phyloP scores from a whole-genome alignment of 176 grass and related monocot genomes.

The Triticum urartu region DNA sequence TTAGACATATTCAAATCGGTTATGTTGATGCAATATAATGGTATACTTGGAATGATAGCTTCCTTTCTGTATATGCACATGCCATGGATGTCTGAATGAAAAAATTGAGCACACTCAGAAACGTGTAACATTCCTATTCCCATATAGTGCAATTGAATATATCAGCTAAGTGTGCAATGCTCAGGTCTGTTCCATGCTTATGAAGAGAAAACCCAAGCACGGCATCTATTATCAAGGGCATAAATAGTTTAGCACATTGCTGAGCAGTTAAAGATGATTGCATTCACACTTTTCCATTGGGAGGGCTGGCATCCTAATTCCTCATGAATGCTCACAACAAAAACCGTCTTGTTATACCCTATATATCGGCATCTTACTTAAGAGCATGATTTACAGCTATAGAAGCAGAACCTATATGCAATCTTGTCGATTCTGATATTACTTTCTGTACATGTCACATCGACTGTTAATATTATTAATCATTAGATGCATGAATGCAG shows the following conservation, averaged over 20 bases:
- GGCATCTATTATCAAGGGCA: conserved; percentile 12
- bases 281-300: conserved; percentile 1
- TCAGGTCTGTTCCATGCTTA: background rate
- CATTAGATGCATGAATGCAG: conserved; percentile 13
- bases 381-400: conserved; percentile 14
- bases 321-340: conserved; percentile 2
- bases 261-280: background rate
- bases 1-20: background rate
- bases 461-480: background rate
- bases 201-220: background rate
- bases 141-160: background rate
- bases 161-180: background rate
- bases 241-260: conserved; percentile 2
- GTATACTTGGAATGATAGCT: conserved; percentile 19
- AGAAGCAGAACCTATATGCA: conserved; percentile 2
- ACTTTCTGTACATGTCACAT: background rate
- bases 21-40: conserved; percentile 6
- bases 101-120: conserved; percentile 7
- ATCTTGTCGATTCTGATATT: background rate
- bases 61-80: background rate
- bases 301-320: background rate
- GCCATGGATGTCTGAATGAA: background rate
- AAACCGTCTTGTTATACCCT: background rate
- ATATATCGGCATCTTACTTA: conserved; percentile 22
- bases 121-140: background rate